Base-by-base conservation (phyloP, 2,329 filamentous ascomycete genomes). In the Helminthosporium solani region DNA sequence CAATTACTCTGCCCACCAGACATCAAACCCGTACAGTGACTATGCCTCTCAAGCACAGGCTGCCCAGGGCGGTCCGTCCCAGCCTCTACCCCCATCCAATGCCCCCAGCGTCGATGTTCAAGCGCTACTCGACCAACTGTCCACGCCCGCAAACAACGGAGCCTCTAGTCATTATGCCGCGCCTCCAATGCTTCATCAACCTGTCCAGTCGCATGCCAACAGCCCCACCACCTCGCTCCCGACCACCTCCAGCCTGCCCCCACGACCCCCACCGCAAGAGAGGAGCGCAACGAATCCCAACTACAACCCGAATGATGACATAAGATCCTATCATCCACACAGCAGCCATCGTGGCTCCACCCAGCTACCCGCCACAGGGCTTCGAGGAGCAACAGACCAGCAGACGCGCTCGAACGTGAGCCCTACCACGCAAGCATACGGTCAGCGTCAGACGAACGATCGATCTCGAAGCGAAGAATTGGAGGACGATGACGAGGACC, bases 291-390 rank as follows among this genome's bases (percentile, higher is more conserved):
- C 75, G 40, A 71, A 77, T 52, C 67, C 73, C 34, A 75, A 75
- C 52, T 77, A 76, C 61, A 67, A 69, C 31, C 73, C 74, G 39
- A 71, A 70, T 47, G 72, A 75, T 59, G 73, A 77, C 57, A 75
- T 77, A 46, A 70, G 75, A 52, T 74, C 74, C 31, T 78, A 75
- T 54, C 75, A 78, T 56, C 75, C 75, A 16, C 74, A 77, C 57
- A 74, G 67, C 42, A 58, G 49, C 63, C 25, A 66, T 42, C 61
- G 56, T 44, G 67, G 40, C 66, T 60, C 50, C 67, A 64, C 49
- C 43, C 63, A 61, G 34, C 34, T 63, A 33, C 65, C 61, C 50
- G 46, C 62, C 7, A 48, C 64, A 46, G 61, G 56, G 40, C 43
- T 56, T 33, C 54, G 52, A 21, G 52, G 37, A 21, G 41, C 44